Conservation (phyloP, 345 rosid species). For the Euphorbia lathyris region DNA sequence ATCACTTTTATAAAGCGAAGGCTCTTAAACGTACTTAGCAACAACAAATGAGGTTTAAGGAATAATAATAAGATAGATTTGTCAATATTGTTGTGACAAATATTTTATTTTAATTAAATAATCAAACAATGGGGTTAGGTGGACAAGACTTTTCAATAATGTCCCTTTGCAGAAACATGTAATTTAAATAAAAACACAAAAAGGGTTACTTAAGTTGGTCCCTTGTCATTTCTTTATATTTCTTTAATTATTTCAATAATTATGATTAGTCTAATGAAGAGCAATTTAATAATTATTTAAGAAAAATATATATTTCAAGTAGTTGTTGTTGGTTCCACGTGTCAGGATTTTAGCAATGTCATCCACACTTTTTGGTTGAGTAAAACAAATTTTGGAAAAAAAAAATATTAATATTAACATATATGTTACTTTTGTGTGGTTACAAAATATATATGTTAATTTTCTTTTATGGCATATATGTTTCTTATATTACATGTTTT, state of each 20-base stretch:
- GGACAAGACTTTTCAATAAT: neutral
- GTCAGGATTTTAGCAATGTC: neutral
- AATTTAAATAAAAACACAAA: neutral
- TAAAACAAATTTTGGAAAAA: neutral
- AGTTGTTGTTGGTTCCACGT: neutral
- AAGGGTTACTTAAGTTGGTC: neutral
- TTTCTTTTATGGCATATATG: too few relatives aligned
- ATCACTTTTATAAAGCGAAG: neutral
- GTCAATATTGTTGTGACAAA: constrained; percentile 1
- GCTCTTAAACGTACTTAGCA: neutral
- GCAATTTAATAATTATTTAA: neutral
- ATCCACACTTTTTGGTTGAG: neutral
- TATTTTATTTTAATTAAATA: neutral
- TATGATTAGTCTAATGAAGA: too few relatives aligned
- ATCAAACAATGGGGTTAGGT: neutral
- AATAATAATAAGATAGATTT: neutral
- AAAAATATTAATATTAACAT: neutral
- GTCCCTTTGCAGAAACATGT: neutral
- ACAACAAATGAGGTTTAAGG: neutral
- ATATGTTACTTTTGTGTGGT: too few relatives aligned
- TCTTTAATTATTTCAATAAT: too few relatives aligned
- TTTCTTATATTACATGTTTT: neutral
- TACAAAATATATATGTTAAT: too few relatives aligned
- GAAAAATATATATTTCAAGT: neutral
- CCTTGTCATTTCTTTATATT: neutral